These are phyloP conservation scores for Sinapis alba DNA, from an alignment of 441 rosid genomes.

Conservation along the genomic window DNA sequence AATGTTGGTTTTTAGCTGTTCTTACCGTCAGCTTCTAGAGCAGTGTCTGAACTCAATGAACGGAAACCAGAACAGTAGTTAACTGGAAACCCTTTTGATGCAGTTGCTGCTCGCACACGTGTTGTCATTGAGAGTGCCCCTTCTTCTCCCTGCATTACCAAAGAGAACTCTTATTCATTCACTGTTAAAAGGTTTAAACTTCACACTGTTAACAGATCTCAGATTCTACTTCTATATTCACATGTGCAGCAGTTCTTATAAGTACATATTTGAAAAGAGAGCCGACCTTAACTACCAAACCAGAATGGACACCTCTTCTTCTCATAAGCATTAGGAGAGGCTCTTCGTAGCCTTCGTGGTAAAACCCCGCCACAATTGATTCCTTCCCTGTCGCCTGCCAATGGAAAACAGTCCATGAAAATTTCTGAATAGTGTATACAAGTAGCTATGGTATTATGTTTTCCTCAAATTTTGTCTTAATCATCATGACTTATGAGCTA, in stretches of 20 bases:
- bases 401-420: slow-evolving; percentile 22
- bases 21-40: slow-evolving; percentile 79
- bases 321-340: slow-evolving; percentile 97
- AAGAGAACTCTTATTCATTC: slow-evolving; percentile 11
- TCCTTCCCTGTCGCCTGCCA: slow-evolving; percentile 88
- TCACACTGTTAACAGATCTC: background rate
- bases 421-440: background rate
- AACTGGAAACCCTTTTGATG: slow-evolving; percentile 87
- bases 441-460: background rate
- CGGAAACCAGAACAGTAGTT: slow-evolving; percentile 94
- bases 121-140: slow-evolving; percentile 98
- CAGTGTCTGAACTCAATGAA: slow-evolving; percentile 59
- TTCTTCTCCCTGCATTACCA: slow-evolving; percentile 79
- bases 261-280: slow-evolving; percentile 21
- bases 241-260: background rate
- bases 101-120: slow-evolving; percentile 62
- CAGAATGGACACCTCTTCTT: slow-evolving; percentile 92
- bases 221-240: background rate
- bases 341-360: slow-evolving; percentile 90
- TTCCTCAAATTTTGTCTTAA: background rate
- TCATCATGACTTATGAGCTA: background rate
- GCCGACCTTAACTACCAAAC: slow-evolving; percentile 90
- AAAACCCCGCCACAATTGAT: slow-evolving; percentile 89
- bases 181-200: background rate
- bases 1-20: slow-evolving; percentile 9